Conservation (phyloP, 2,329 filamentous ascomycete genomes). For the Aphanoascus verrucosus region DNA sequence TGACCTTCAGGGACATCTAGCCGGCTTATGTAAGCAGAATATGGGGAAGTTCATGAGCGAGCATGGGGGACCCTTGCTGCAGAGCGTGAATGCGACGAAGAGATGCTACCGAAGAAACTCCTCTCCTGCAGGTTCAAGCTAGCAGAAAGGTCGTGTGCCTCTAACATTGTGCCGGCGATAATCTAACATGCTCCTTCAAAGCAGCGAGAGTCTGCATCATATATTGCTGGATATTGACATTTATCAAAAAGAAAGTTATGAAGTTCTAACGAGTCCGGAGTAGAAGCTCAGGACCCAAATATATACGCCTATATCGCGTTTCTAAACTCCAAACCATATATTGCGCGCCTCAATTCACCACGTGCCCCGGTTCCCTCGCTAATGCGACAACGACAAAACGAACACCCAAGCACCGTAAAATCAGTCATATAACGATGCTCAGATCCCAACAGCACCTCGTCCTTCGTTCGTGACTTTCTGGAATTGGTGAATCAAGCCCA, state of each 20-base stretch:
- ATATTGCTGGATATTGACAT: no score
- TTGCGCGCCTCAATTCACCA: neutral
- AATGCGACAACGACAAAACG: neutral
- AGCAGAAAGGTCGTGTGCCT: neutral
- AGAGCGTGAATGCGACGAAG: neutral
- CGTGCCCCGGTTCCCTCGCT: no score
- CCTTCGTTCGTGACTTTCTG: slow-evolving; percentile 44
- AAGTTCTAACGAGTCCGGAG: neutral
- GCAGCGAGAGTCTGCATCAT: no score
- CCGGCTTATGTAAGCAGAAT: neutral
- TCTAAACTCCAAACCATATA: neutral
- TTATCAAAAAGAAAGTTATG: no score
- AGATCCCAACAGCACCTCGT: slow-evolving; percentile 30
- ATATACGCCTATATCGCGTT: neutral
- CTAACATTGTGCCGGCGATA: no score
- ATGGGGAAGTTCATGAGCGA: neutral
- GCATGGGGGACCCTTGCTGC: neutral
- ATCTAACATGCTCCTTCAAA: no score
- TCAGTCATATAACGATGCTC: neutral
- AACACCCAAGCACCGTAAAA: neutral
- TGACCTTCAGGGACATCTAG: no score
- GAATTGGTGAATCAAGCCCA: slow-evolving; percentile 58
- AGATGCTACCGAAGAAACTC: neutral
- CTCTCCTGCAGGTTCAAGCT: neutral
- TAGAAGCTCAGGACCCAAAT: slow-evolving; percentile 20